Evolutionary conservation across 73 alveolate species (phyloP), one percentile per base, ranked within the genome.

Genomic region (Uronychia setigera): DNA sequence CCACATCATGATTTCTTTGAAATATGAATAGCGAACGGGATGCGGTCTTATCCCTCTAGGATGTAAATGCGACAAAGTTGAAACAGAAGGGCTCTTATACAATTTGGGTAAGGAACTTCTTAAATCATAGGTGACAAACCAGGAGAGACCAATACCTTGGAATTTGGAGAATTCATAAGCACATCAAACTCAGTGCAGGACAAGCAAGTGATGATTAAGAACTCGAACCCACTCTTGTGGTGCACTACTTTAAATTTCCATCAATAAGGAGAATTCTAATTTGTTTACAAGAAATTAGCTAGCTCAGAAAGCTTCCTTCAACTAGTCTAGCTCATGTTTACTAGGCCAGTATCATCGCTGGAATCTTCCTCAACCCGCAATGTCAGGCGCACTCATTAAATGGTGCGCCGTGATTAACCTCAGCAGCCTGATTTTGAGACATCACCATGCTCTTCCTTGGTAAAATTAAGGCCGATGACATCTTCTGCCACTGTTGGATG

Each of bases 401-500:
- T 5, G 19, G 67, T 19, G 19, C 67, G 67, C 67, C 67, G 67
- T 46, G 67, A 46, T 46, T 46, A 46, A 46, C 67, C 67, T 94
- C 99, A 96, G 98, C 99, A 94, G 87, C 98, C 97, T 83, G 98
- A 88, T 87, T 95, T 95, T 31, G 88, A 83, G 59, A 93, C 98
- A 76, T 90, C 95, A 59, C 94, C 94, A 78, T 95, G 89, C 26
- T 93, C 97, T 32, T 87, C 89, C 60, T 93, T 93, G 14, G 94
- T 86, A 32, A 60, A 79, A 27, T 79, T 89, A 31, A 97, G 77
- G 11, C 92, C 92, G 26, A 94, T 90, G 85, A 88, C 78, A 82
- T 96, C 99, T 91, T 98, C 99, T 30, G 99, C 99, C 59, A 92
- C 84, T 14, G 99, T 97, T 74, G 99, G 99, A 94, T 98, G 99